Evolutionary conservation across 2,329 filamentous ascomycete genomes (phyloP), one percentile per base, ranked within the genome.

Genomic region (Ophiognomonia clavigignenti-juglandacearum): DNA sequence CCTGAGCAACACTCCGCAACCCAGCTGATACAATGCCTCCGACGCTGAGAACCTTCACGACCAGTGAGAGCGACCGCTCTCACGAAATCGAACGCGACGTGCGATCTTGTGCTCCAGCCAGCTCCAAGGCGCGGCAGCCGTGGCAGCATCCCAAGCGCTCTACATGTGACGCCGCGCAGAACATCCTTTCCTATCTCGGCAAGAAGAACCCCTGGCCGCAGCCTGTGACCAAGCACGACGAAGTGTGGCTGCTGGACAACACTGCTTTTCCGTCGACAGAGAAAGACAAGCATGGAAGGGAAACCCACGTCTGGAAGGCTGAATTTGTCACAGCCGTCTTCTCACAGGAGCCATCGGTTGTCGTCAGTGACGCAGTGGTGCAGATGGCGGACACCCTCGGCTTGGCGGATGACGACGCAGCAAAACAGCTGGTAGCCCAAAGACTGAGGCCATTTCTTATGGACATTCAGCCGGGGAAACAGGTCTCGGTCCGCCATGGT

Each of bases 201-300:
- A 62, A 64, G 40, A 62, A 62, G 47, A 85, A 82, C 58, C 83
- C 84, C 1, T 68, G 83, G 11, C 73, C 77, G 1, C 75, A 75
- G 38, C 69, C 73, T 27, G 77, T 88, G 39, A 76, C 81, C 45
- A 71, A 74, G 14, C 68, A 78, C 32, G 86, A 96, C 62, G 81
- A 79, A 13, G 82, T 96, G 34, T 96, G 92, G 92, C 71, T 96
- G 7, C 73, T 96, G 39, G 90, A 97, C 69, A 96, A 93, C 59
- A 92, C 87, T 3, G 91, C 90, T 4, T 92, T 85, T 62, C 79
- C 80, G 51, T 66, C 70, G 38, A 59, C 67, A 16, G 58, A 64
- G 48, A 44, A 48, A 18, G 22, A 26, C 13, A 38, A 41, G 35
- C 64, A 66, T 2, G 68, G 67, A 44, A 64, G 61, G 43, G 36